phyloP scores from a whole-genome alignment of 768 basidiomycete species.

The Tricholoma sp. region DNA sequence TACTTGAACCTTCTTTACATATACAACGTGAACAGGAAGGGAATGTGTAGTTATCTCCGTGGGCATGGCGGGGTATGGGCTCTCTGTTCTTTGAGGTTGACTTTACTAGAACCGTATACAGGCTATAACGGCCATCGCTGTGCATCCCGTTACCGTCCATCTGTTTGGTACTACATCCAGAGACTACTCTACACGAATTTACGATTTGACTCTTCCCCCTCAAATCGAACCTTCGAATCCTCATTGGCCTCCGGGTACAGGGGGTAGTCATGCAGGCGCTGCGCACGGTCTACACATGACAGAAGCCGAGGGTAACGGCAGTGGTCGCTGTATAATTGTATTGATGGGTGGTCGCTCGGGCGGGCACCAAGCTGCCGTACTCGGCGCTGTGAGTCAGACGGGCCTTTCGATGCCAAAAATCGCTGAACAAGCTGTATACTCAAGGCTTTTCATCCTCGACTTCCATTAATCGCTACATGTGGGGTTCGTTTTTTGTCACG shows the following conservation, averaged over 20 bases:
- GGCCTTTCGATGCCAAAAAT: neutral
- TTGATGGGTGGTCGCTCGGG: conserved; percentile 69
- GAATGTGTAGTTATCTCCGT: conserved; percentile 44
- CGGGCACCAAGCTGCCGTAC: conserved; percentile 66
- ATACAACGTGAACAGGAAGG: conserved; percentile 38
- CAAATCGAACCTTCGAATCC: conserved; percentile 42
- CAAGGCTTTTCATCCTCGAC: conserved; percentile 63
- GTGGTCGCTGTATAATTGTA: conserved; percentile 58
- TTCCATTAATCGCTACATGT: conserved; percentile 70
- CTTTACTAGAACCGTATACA: conserved; percentile 18
- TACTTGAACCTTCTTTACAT: conserved; percentile 51
- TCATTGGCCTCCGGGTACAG: conserved; percentile 47
- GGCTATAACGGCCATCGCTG: conserved; percentile 63
- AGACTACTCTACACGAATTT: conserved; percentile 66
- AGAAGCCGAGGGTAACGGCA: conserved; percentile 57
- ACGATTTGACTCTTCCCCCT: conserved; percentile 45
- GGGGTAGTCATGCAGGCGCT: conserved; percentile 55
- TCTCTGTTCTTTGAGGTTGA: neutral
- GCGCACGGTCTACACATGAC: conserved; percentile 62
- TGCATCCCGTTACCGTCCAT: conserved; percentile 55
- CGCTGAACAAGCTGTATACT: neutral
- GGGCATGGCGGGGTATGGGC: conserved; percentile 71
- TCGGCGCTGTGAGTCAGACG: conserved; percentile 47
- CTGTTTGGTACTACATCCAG: conserved; percentile 68
- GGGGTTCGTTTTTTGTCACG: conserved; percentile 45